These are phyloP conservation scores for Penicillium cosmopolitanum DNA, from an alignment of 495 filamentous ascomycete species.

Conservation along the genomic window DNA sequence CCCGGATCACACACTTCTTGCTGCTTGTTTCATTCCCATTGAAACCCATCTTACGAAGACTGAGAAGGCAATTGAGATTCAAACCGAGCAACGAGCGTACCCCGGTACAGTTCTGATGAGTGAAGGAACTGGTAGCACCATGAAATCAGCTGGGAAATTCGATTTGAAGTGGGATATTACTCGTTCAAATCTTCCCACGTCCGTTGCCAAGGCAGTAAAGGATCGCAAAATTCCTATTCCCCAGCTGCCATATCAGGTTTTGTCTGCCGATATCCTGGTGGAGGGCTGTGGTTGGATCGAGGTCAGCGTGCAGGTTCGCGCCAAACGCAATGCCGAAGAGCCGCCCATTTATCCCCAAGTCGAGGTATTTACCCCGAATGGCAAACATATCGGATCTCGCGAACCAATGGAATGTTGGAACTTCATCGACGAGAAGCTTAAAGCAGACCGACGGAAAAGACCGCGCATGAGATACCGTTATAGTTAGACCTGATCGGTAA, in stretches of 20 bases:
- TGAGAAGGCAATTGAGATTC: conserved; percentile 72
- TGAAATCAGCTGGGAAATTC: conserved; percentile 72
- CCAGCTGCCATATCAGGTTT: conserved; percentile 73
- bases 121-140: conserved; percentile 55
- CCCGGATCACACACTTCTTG: conserved; percentile 63
- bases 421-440: conserved; percentile 40
- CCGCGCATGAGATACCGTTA: conserved; percentile 21
- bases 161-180: conserved; percentile 82
- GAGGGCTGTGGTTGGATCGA: conserved; percentile 95
- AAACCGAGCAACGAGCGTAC: conserved; percentile 57
- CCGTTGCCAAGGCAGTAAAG: conserved; percentile 39
- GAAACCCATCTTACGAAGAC: conserved; percentile 74
- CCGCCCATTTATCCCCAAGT: conserved; percentile 61
- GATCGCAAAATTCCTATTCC: conserved; percentile 35
- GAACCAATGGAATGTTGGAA: conserved; percentile 75
- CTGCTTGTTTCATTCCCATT: conserved; percentile 79
- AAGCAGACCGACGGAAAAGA: conserved; percentile 38
- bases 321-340: conserved; percentile 36
- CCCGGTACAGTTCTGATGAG: conserved; percentile 62
- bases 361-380: conserved; percentile 84
- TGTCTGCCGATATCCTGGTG: conserved; percentile 82
- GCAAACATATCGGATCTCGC: conserved; percentile 70
- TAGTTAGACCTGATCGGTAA: conserved; percentile 17
- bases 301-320: conserved; percentile 77
- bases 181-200: conserved; percentile 46